Evolutionary conservation across 345 rosid species (phyloP).

Genomic region (Atalantia buxifolia): DNA sequence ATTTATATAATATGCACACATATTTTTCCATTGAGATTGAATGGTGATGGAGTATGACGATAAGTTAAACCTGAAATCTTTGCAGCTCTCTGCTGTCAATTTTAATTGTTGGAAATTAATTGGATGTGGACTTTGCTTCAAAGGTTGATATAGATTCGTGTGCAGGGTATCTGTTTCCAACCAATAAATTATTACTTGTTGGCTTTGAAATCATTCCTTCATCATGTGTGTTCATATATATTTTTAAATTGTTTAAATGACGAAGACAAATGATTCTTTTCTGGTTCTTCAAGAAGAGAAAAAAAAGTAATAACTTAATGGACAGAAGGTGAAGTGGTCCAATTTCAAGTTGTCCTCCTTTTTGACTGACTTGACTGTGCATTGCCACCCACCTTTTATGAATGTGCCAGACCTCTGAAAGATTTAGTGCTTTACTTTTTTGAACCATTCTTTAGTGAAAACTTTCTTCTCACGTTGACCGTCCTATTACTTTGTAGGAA

Average conservation of each 20-base stretch:
- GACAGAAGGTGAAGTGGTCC: background rate
- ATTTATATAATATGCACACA: background rate
- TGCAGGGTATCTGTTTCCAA: background rate
- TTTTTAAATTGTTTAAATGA: background rate
- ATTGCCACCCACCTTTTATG: background rate
- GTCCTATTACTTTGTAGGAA: slow-evolving; percentile 47
- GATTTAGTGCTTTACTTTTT: background rate
- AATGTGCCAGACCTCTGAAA: background rate
- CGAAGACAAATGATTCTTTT: background rate
- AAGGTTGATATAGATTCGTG: background rate
- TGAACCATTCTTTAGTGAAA: background rate
- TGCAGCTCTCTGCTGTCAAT: background rate
- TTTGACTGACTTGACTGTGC: background rate
- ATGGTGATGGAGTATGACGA: background rate
- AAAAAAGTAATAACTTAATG: background rate
- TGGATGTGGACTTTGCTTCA: background rate
- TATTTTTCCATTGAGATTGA: background rate
- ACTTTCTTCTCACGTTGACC: slow-evolving; percentile 8
- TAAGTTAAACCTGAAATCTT: background rate
- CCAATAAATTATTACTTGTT: background rate
- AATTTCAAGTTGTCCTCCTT: background rate
- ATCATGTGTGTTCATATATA: background rate
- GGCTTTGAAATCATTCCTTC: background rate
- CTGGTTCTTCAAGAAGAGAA: background rate
- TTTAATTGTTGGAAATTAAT: background rate